Percentiles rank a stretch among this genome's conserved stretches.
Evolutionary conservation across 441 rosid genomes (phyloP).

Genomic region (Hura crepitans): DNA sequence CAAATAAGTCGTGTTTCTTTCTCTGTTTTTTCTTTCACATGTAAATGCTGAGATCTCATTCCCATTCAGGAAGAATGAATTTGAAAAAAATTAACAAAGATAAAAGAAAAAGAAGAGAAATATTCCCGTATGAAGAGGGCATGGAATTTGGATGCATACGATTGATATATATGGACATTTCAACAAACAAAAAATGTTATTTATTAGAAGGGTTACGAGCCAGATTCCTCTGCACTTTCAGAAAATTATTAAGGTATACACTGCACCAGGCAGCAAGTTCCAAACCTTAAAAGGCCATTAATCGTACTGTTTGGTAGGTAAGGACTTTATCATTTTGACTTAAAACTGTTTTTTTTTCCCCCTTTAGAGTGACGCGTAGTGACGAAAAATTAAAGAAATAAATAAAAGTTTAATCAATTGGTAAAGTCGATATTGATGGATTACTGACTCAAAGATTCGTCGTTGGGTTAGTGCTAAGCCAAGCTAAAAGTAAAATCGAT

Average conservation of each 20-base stretch:
- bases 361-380: not conserved
- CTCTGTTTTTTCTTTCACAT: too few species aligned
- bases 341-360: not conserved
- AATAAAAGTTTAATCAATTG: too few species aligned
- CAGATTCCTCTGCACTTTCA: too few species aligned
- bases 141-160: not conserved
- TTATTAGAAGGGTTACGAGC: not conserved
- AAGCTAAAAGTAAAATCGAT: not conserved
- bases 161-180: constrained; percentile 1
- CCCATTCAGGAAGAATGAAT: not conserved
- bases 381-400: not conserved
- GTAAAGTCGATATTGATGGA: too few species aligned
- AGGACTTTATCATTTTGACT: not conserved
- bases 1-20: too few species aligned
- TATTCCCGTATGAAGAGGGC: too few species aligned
- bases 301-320: constrained; percentile 4
- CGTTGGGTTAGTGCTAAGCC: not conserved
- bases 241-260: too few species aligned
- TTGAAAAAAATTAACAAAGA: not conserved
- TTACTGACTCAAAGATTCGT: too few species aligned
- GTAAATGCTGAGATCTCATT: too few species aligned
- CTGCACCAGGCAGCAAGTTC: too few species aligned
- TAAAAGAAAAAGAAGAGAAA: not conserved
- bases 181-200: not conserved
- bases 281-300: constrained; percentile 6